These are phyloP conservation scores for Coffea eugenioides DNA, from an alignment of 257 asterid species.

Conservation along the genomic window DNA sequence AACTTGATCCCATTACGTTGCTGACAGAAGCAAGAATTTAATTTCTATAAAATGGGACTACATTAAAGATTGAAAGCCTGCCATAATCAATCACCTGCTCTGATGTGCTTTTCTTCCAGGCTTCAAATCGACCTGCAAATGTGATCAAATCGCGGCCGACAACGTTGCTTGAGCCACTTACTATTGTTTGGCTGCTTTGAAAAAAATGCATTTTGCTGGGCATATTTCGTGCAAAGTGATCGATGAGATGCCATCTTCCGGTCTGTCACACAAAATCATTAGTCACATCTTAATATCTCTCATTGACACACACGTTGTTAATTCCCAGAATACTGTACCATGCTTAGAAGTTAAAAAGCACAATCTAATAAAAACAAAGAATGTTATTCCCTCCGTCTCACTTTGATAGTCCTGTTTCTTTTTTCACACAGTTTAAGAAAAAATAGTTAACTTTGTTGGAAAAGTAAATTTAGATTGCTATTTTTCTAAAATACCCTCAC, in stretches of 20 bases:
- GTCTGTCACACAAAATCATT: not conserved
- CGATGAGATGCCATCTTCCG: not conserved
- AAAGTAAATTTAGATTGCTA: too few species aligned
- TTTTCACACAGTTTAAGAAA: too few species aligned
- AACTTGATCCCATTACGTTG: not conserved
- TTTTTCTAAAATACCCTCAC: too few species aligned
- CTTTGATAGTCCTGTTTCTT: too few species aligned
- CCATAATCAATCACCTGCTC: not conserved
- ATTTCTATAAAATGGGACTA: not conserved
- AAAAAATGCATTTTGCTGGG: too few species aligned
- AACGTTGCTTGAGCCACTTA: not conserved
- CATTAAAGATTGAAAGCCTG: not conserved
- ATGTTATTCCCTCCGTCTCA: too few species aligned
- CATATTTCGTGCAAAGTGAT: not conserved
- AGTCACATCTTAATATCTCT: too few species aligned
- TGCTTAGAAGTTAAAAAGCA: too few species aligned
- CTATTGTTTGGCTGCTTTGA: not conserved
- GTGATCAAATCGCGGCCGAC: conserved; percentile 1
- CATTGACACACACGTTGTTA: too few species aligned
- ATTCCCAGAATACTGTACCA: too few species aligned
- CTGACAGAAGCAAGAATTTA: not conserved
- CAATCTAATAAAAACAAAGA: too few species aligned
- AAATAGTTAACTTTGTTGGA: too few species aligned
- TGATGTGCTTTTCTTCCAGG: not conserved
- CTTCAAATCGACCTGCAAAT: not conserved